Evolutionary conservation across 352 stramenopile genomes (phyloP).

Genomic region (Globisporangium carolinianum): DNA sequence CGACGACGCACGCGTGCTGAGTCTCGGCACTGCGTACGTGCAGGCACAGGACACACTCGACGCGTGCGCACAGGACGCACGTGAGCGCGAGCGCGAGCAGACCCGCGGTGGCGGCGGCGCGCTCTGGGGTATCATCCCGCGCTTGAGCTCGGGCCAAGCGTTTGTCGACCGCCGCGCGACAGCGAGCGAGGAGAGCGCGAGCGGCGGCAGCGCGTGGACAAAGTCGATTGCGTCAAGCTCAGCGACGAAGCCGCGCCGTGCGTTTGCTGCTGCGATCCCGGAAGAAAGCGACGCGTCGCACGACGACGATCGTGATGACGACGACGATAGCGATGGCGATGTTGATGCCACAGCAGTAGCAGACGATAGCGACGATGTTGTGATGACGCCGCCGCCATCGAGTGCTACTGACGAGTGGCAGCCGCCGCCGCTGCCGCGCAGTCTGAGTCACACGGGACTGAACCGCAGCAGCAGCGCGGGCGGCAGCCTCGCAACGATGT

Average conservation of each 20-base stretch:
- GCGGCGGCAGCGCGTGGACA: constrained; percentile 13
- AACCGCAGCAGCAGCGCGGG: background rate
- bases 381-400: constrained; percentile 2
- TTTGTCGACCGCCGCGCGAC: constrained; percentile 72
- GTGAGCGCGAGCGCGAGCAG: constrained; percentile 8
- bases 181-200: constrained; percentile 25
- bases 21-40: constrained; percentile 46
- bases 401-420: constrained; percentile 3
- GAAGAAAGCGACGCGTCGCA: constrained; percentile 23
- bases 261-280: constrained; percentile 43
- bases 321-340: constrained; percentile 6
- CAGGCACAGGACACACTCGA: constrained; percentile 78
- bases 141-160: constrained; percentile 77
- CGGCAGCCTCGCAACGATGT: background rate
- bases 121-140: constrained; percentile 54
- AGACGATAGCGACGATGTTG: constrained; percentile 7
- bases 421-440: constrained; percentile 5
- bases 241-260: constrained; percentile 15
- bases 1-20: constrained; percentile 38
- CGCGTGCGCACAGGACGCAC: constrained; percentile 12
- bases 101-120: constrained; percentile 14
- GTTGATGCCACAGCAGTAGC: constrained; percentile 5
- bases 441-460: constrained; percentile 6
- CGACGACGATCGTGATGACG: constrained; percentile 16
- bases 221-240: constrained; percentile 13